A percentile compares a stretch with the other conserved stretches of the same genome.
These are phyloP conservation scores for Hygrocybe punicea DNA, from an alignment of 768 basidiomycete species.

Conservation along the genomic window DNA sequence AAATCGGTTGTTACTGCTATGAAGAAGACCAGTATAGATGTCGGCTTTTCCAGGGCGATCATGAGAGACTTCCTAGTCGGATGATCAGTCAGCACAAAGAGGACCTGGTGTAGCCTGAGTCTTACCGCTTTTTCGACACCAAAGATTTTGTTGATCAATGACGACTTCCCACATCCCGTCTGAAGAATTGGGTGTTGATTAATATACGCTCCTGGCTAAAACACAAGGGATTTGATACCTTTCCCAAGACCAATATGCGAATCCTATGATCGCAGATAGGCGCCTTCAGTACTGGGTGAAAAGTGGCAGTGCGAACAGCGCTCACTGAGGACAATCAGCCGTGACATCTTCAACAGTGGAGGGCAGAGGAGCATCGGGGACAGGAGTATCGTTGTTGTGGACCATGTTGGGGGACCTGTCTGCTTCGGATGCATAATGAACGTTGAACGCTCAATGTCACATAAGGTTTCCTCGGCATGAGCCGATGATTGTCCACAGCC, in stretches of 20 bases:
- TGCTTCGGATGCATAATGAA: no score
- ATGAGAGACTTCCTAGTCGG: slow-evolving; percentile 8
- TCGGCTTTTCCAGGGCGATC: slow-evolving; percentile 6
- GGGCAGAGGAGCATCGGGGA: no score
- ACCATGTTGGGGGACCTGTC: no score
- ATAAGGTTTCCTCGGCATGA: no score
- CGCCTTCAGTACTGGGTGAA: background rate
- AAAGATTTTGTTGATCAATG: slow-evolving; percentile 10
- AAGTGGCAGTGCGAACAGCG: no score
- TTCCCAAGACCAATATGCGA: background rate
- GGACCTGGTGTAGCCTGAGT: background rate
- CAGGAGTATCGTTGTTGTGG: no score
- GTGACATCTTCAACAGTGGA: no score
- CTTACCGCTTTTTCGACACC: slow-evolving; percentile 11
- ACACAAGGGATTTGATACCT: background rate
- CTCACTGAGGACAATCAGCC: no score
- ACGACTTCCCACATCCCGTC: slow-evolving; percentile 9
- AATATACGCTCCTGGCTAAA: background rate
- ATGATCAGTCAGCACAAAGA: background rate
- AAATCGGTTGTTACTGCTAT: slow-evolving; percentile 7
- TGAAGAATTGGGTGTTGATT: background rate
- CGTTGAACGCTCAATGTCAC: no score
- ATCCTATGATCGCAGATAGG: background rate
- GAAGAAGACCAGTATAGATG: slow-evolving; percentile 13
- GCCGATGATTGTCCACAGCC: no score